These are phyloP conservation scores for Chytridiales sp. DNA, from an alignment of 371 early-diverging fungal species.

Conservation along the genomic window DNA sequence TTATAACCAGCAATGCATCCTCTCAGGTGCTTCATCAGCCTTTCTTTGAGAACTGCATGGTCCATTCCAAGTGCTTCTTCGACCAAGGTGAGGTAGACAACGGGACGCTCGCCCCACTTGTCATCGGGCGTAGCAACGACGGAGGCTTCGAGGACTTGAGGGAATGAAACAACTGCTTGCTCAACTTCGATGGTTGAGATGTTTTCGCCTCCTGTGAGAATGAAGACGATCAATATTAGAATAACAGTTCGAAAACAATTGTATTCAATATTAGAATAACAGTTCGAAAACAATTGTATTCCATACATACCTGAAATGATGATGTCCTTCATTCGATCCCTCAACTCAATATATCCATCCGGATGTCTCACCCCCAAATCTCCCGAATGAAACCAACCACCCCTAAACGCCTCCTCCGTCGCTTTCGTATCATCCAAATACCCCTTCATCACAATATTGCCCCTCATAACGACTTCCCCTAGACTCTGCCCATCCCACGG, in stretches of 20 bases:
- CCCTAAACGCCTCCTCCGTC: slow-evolving; percentile 59
- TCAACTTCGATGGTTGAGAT: slow-evolving; percentile 72
- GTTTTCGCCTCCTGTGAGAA: slow-evolving; percentile 62
- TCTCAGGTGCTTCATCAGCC: slow-evolving; percentile 8
- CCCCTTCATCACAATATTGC: slow-evolving; percentile 65
- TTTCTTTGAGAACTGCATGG: slow-evolving; percentile 48
- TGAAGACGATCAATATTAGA: no score
- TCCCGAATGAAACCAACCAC: slow-evolving; percentile 69
- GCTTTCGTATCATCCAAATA: slow-evolving; percentile 59
- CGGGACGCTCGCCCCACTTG: slow-evolving; percentile 72
- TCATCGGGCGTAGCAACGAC: slow-evolving; percentile 63
- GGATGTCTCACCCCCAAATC: slow-evolving; percentile 66
- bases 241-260: not conserved
- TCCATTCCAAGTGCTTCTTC: no score
- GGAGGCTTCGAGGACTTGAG: slow-evolving; percentile 61
- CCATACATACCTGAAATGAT: slow-evolving; percentile 57
- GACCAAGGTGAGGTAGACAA: slow-evolving; percentile 58
- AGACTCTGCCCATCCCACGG: slow-evolving; percentile 56
- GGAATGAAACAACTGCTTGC: slow-evolving; percentile 55
- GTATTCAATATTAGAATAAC: not conserved
- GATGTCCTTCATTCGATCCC: slow-evolving; percentile 69
- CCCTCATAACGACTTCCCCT: slow-evolving; percentile 68
- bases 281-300: not conserved
- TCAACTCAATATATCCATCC: slow-evolving; percentile 65
- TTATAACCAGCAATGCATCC: slow-evolving; percentile 55